Base-by-base conservation (phyloP, 202 grass and related monocot species). In the Digitaria exilis region DNA sequence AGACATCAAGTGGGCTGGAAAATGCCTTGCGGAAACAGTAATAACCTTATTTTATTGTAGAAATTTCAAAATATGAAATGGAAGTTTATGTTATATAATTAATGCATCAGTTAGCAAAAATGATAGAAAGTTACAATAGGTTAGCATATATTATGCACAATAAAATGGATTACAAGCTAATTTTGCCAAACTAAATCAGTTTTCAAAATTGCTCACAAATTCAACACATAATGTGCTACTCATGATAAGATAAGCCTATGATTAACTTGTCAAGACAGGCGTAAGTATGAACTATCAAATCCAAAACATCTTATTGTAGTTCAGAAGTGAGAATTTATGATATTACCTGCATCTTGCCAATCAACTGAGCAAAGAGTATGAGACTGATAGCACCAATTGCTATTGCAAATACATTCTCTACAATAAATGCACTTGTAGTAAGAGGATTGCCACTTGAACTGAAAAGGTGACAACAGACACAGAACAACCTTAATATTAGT, bases 311-410 rank as follows among this genome's bases (percentile, higher is more conserved):
- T 14, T 35, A 48, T 9, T 67, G 32, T 26, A 73, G 28, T 59
- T 32, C 50, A 69, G 9, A 65, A 50, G 46, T 45, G 2, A 80
- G 12, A 55, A 73, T 51, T 73, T 43, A 75, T 69, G 6, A 59
- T 28, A 55, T 19, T 90, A 98, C 96, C 96, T 95, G 96, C 96
- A 98, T 95, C 24, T 98, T 92, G 17, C 93, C 96, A 77, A 98
- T 98, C 51, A 98, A 80, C 73, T 95, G 96, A 49, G 96, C 90
- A 89, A 98, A 95, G 22, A 98, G 85, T 70, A 98, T 54, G n/a
- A 98, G 96, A 87, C 96, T 91, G 54, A 95, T 3, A 64, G 89
- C 89, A n/a, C 85, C 87, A 32, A 95, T 98, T 70, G 85, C 82
- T 63, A 95, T 93, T 14, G 91, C 83, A 90, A 95, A 98, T 48